Evolutionary conservation across 257 asterid genomes (phyloP), one percentile per base, ranked within the genome.

Genomic region (Craterostigma plantagineum): DNA sequence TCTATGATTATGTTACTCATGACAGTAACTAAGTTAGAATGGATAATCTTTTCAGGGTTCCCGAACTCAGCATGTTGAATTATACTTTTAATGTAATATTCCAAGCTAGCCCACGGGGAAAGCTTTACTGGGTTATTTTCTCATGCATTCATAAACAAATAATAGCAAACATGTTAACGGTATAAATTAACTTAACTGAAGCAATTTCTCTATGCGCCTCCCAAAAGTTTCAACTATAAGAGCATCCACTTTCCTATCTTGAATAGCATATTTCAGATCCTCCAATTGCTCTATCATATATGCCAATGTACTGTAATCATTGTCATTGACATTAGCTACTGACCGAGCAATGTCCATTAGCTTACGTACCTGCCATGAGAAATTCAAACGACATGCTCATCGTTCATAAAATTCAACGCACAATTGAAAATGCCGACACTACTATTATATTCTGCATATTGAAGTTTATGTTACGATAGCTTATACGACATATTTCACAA

Each of bases 161-260:
- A 10, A 10, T 10, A 12, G 40, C 11, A 9, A 36, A 36, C 13
- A 11, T 41, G 13, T 11, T 8, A 43, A 6, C 4, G 23, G 33
- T 14, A 7, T 43, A n/a, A 53, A 60, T 42, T 40, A 9, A 55
- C 70, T 95, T 90, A 68, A 90, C 99, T 79, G 95, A 54, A 90
- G 62, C 59, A 90, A 73, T 66, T 79, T 90, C 69, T 90, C 99
- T 38, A 83, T 71, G 54, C 99, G 91, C 51, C 92, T 72, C 54
- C 99, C 99, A 48, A 90, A 76, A 60, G 99, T 90, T 71, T 90
- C 99, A 33, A 90, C 94, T 45, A 83, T 75, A 55, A 90, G 95
- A 54, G 94, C 99, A 69, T 90, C 99, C 68, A 75, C 95, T 70
- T 79, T 90, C 66, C 95, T 72, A 57, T 79, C 94, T 51, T 77